These are phyloP conservation scores for Pseudogymnoascus sp. DNA, from an alignment of 2,329 filamentous ascomycete genomes.

Conservation along the genomic window DNA sequence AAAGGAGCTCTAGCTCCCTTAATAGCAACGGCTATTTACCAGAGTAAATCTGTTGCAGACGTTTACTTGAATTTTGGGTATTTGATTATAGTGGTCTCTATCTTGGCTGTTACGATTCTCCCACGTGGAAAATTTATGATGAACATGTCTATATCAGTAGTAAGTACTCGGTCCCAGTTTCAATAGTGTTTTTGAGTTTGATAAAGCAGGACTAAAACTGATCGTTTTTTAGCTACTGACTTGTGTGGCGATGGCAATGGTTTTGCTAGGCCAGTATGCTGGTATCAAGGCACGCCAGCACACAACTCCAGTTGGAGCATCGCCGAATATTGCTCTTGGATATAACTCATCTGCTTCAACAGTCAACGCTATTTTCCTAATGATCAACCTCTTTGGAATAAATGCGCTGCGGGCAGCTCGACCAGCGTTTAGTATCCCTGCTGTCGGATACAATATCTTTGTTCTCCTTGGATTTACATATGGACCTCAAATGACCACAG, in stretches of 20 bases:
- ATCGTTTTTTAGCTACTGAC: slow-evolving; percentile 14
- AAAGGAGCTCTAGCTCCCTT: slow-evolving; percentile 17
- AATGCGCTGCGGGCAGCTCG: slow-evolving; percentile 58
- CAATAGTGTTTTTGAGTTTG: slow-evolving; percentile 37
- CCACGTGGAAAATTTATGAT: slow-evolving; percentile 67
- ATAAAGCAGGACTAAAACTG: neutral
- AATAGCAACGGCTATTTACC: slow-evolving; percentile 18
- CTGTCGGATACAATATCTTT: slow-evolving; percentile 64
- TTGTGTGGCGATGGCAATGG: slow-evolving; percentile 50
- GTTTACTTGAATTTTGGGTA: slow-evolving; percentile 31
- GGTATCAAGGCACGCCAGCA: slow-evolving; percentile 55
- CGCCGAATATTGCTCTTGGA: slow-evolving; percentile 26
- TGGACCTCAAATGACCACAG: slow-evolving; percentile 50
- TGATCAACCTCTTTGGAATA: slow-evolving; percentile 58
- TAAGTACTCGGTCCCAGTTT: slow-evolving; percentile 38
- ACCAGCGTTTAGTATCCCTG: slow-evolving; percentile 58
- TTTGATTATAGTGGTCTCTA: slow-evolving; percentile 56
- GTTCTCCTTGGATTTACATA: slow-evolving; percentile 55
- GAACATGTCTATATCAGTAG: slow-evolving; percentile 32
- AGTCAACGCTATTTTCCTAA: slow-evolving; percentile 61
- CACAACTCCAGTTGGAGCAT: slow-evolving; percentile 34
- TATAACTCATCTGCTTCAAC: slow-evolving; percentile 67
- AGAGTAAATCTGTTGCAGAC: slow-evolving; percentile 15
- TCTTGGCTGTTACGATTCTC: slow-evolving; percentile 58
- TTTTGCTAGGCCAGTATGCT: slow-evolving; percentile 56